phyloP scores from a whole-genome alignment of 1,284 basidiomycete genomes.

The Bondarzewia mesenterica region DNA sequence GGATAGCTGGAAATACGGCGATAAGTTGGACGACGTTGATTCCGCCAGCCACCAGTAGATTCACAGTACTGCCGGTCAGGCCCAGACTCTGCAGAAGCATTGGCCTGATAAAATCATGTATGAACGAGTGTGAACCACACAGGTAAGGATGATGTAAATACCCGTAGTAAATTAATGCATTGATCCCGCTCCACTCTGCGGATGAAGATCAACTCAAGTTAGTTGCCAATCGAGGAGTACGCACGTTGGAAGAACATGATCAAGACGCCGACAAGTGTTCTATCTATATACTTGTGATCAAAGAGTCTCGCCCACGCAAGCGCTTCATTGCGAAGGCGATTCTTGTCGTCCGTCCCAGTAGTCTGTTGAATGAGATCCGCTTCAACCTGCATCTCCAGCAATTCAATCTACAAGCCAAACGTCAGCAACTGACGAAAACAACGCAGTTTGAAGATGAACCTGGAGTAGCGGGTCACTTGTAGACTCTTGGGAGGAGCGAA shows the following conservation, averaged over 20 bases:
- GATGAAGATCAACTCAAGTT: not conserved
- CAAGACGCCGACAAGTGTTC: slow-evolving; percentile 60
- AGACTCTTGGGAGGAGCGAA: slow-evolving; percentile 27
- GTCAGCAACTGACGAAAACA: too few species aligned
- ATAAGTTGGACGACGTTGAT: slow-evolving; percentile 75
- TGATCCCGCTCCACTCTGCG: slow-evolving; percentile 80
- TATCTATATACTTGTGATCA: slow-evolving; percentile 37
- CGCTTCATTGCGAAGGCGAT: slow-evolving; percentile 29
- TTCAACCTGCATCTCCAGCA: slow-evolving; percentile 68
- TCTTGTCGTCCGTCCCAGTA: slow-evolving; percentile 15
- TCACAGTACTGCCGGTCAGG: slow-evolving; percentile 40
- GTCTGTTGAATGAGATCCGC: slow-evolving; percentile 37
- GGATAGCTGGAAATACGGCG: slow-evolving; percentile 66
- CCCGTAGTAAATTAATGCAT: slow-evolving; percentile 66
- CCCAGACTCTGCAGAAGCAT: slow-evolving; percentile 61
- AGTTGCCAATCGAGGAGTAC: slow-evolving; percentile 16
- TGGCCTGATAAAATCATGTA: slow-evolving; percentile 67
- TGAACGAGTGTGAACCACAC: not conserved
- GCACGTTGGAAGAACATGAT: slow-evolving; percentile 78
- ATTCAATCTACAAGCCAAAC: slow-evolving; percentile 55
- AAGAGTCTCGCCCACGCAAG: slow-evolving; percentile 50
- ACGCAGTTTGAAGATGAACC: slow-evolving; percentile 29
- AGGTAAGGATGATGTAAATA: too few species aligned
- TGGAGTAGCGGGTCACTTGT: slow-evolving; percentile 44
- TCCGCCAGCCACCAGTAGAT: slow-evolving; percentile 65